A percentile compares a stretch with the other conserved stretches of the same genome.
Conservation (phyloP, 257 asterid species). For the Coffea eugenioides region DNA sequence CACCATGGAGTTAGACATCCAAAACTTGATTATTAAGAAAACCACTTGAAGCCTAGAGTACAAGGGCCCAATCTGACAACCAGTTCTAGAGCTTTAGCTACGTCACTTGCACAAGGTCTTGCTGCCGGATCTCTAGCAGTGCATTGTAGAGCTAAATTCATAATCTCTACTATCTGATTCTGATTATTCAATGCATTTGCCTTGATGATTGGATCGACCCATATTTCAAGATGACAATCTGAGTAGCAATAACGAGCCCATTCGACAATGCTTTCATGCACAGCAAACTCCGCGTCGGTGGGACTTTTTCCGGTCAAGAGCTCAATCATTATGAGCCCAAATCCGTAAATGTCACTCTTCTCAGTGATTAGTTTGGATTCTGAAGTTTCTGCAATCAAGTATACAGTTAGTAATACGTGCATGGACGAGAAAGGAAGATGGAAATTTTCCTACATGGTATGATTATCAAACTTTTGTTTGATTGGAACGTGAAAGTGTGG, state of each 20-base stretch:
- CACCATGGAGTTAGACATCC: slow-evolving; percentile 19
- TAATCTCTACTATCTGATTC: slow-evolving; percentile 62
- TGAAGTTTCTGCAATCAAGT: slow-evolving; percentile 31
- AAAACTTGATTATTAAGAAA: slow-evolving; percentile 26
- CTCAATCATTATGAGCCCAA: slow-evolving; percentile 66
- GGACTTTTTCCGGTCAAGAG: slow-evolving; percentile 72
- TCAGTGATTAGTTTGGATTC: slow-evolving; percentile 38
- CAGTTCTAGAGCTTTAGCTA: slow-evolving; percentile 48
- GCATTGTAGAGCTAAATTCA: slow-evolving; percentile 81
- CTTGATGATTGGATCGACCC: slow-evolving; percentile 62
- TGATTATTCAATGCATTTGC: slow-evolving; percentile 25
- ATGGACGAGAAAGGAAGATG: slow-evolving; percentile 19
- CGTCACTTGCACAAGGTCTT: slow-evolving; percentile 51
- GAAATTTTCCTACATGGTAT: not conserved
- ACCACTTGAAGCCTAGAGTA: slow-evolving; percentile 42
- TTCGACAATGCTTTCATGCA: slow-evolving; percentile 50
- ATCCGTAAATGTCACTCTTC: slow-evolving; percentile 55
- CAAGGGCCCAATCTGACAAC: slow-evolving; percentile 43
- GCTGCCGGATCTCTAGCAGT: slow-evolving; percentile 65
- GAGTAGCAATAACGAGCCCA: slow-evolving; percentile 91
- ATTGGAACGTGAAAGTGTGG: not conserved
- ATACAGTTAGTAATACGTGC: slow-evolving; percentile 24
- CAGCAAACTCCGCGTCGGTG: slow-evolving; percentile 46
- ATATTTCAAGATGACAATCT: slow-evolving; percentile 66
- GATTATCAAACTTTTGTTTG: slow-evolving; percentile 4